phyloP scores from a whole-genome alignment of 2,329 filamentous ascomycete genomes.

The Stagonosporopsis rhizophila region DNA sequence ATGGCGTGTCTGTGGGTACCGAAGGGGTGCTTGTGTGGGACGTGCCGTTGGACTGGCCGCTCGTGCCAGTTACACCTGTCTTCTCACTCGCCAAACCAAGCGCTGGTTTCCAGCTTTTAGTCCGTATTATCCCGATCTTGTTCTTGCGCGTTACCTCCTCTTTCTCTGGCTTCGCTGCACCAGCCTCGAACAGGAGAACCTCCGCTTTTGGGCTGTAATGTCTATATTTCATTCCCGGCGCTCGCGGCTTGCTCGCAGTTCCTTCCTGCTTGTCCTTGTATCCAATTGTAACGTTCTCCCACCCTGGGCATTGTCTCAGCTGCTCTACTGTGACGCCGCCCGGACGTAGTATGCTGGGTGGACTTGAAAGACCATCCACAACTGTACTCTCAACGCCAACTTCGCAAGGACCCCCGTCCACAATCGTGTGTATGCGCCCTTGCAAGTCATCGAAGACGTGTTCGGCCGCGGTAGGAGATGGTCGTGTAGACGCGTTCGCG shows the following conservation, averaged over 20 bases:
- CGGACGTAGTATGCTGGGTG: slow-evolving; percentile 82
- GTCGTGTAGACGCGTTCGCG: slow-evolving; percentile 92
- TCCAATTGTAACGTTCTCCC: slow-evolving; percentile 77
- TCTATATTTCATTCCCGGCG: slow-evolving; percentile 98
- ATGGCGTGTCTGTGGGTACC: background rate
- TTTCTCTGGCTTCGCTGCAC: slow-evolving; percentile 40
- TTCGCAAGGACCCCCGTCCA: slow-evolving; percentile 85
- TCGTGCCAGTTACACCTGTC: background rate
- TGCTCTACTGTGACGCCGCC: slow-evolving; percentile 87
- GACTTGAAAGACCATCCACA: slow-evolving; percentile 83
- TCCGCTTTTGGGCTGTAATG: slow-evolving; percentile 93
- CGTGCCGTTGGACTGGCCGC: slow-evolving; percentile 23
- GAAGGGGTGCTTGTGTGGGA: background rate
- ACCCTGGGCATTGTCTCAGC: slow-evolving; percentile 75
- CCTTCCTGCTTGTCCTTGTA: slow-evolving; percentile 78
- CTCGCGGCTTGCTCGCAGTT: slow-evolving; percentile 69
- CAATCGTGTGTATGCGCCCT: slow-evolving; percentile 81
- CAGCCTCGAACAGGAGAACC: slow-evolving; percentile 80
- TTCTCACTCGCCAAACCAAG: slow-evolving; percentile 24
- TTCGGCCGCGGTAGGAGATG: slow-evolving; percentile 86
- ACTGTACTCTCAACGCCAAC: slow-evolving; percentile 98
- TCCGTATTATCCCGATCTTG: slow-evolving; percentile 52
- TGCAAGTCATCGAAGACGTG: slow-evolving; percentile 87
- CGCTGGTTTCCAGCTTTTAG: slow-evolving; percentile 34
- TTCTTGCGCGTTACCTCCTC: slow-evolving; percentile 40